phyloP scores from a whole-genome alignment of 352 stramenopile species.

The Globisporangium lucens region DNA sequence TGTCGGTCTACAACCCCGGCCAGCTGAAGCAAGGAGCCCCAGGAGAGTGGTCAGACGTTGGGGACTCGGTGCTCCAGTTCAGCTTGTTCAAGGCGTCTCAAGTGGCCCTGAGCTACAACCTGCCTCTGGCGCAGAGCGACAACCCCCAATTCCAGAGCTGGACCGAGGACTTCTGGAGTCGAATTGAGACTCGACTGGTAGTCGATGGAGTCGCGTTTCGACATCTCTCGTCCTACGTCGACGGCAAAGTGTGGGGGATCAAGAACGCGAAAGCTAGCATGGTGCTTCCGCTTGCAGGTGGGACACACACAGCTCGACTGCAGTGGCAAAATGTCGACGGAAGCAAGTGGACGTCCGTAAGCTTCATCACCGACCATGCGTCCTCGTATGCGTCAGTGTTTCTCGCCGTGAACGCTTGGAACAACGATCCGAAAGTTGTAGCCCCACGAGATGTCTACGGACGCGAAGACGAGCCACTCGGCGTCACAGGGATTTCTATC shows the following conservation, averaged over 20 bases:
- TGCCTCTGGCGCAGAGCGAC: conserved; percentile 66
- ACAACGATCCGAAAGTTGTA: conserved; percentile 61
- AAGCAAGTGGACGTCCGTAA: conserved; percentile 60
- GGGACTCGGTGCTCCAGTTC: conserved; percentile 75
- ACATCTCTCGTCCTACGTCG: conserved; percentile 64
- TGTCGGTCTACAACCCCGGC: conserved; percentile 60
- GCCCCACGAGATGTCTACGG: conserved; percentile 33
- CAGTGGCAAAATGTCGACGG: conserved; percentile 80
- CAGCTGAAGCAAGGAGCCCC: conserved; percentile 30
- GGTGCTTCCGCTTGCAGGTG: conserved; percentile 48
- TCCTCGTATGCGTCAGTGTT: conserved; percentile 72
- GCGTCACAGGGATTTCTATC: conserved; percentile 42
- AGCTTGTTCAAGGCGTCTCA: conserved; percentile 45
- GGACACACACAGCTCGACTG: conserved; percentile 56
- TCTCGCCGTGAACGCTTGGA: conserved; percentile 61
- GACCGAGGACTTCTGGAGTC: conserved; percentile 40
- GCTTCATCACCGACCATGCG: conserved; percentile 62
- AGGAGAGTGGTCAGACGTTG: conserved; percentile 70
- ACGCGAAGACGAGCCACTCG: conserved; percentile 44
- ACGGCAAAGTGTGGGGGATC: conserved; percentile 64
- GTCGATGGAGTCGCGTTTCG: conserved; percentile 68
- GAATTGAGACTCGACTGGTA: conserved; percentile 59
- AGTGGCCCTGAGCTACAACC: conserved; percentile 70
- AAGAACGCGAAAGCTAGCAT: conserved; percentile 71
- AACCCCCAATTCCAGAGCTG: conserved; percentile 64